Conservation (phyloP, 1,284 basidiomycete species). For the Flammula alnicola region DNA sequence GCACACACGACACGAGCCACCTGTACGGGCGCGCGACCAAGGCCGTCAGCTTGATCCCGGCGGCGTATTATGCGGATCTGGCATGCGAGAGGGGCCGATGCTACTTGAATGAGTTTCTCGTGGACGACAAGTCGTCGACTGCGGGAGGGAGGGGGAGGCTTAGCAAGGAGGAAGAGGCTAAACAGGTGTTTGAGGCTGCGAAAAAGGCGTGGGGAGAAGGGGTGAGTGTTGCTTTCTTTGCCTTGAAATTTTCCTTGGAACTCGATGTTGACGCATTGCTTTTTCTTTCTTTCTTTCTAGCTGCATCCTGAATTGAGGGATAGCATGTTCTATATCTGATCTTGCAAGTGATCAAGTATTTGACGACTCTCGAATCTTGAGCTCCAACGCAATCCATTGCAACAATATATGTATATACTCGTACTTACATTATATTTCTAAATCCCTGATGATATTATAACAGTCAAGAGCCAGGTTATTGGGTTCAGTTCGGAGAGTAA, state of each 20-base stretch:
- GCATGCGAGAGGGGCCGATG: constrained; percentile 75
- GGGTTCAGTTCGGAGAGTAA: no score
- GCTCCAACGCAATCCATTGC: neutral
- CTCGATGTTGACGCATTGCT: constrained; percentile 44
- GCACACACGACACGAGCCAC: constrained; percentile 66
- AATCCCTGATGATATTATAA: no score
- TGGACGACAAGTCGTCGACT: constrained; percentile 48
- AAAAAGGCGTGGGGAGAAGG: constrained; percentile 64
- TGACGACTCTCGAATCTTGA: neutral
- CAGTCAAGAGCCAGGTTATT: no score
- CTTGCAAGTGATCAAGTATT: neutral
- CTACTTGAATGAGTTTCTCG: constrained; percentile 71
- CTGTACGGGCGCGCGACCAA: constrained; percentile 78
- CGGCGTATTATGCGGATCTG: constrained; percentile 78
- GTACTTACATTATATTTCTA: no score
- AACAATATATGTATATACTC: neutral
- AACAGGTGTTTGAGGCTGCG: constrained; percentile 57
- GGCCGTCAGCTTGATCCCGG: constrained; percentile 75
- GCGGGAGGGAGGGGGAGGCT: constrained; percentile 32
- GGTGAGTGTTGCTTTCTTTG: constrained; percentile 36
- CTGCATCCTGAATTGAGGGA: constrained; percentile 57
- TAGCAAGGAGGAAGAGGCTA: constrained; percentile 49
- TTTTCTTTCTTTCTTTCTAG: constrained; percentile 35
- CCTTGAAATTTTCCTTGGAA: neutral
- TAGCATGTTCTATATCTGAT: constrained; percentile 78